A percentile compares a stretch with the other conserved stretches of the same genome.
phyloP scores from a whole-genome alignment of 257 asterid genomes.

The Cynanchum wilfordii region DNA sequence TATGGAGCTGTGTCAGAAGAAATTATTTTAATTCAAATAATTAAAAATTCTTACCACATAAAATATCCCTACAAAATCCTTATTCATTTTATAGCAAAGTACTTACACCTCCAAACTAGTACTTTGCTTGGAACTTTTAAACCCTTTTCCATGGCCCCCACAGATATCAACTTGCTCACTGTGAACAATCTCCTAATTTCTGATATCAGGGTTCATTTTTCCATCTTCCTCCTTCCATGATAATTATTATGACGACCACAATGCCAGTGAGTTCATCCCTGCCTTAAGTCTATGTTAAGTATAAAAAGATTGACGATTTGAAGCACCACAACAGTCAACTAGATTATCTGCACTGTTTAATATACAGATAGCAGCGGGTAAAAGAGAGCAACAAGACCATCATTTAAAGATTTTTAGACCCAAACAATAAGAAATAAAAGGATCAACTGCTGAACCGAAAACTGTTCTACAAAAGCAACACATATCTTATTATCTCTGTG shows the following conservation, averaged over 20 bases:
- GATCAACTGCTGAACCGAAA: slow-evolving; percentile 6
- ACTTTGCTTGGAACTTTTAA: neutral
- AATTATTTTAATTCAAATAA: too few relatives aligned
- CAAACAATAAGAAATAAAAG: slow-evolving; percentile 15
- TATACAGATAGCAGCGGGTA: neutral
- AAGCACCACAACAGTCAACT: neutral
- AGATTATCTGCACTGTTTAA: neutral
- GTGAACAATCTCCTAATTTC: neutral
- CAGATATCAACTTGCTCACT: neutral
- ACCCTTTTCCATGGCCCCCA: neutral
- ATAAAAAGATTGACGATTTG: neutral
- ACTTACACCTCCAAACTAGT: too few relatives aligned
- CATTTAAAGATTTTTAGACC: slow-evolving; percentile 14
- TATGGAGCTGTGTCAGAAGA: too few relatives aligned
- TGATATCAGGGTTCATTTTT: neutral
- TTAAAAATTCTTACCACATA: too few relatives aligned
- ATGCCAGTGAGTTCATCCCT: neutral
- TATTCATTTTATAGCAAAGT: too few relatives aligned
- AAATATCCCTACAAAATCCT: too few relatives aligned
- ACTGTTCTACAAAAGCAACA: neutral
- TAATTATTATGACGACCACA: neutral
- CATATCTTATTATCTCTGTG: neutral
- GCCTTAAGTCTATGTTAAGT: slow-evolving; percentile 2
- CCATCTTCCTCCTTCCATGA: neutral
- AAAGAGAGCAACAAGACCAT: neutral